These are phyloP conservation scores for Mortierella sp. DNA, from an alignment of 371 early-diverging fungal genomes.

Conservation along the genomic window DNA sequence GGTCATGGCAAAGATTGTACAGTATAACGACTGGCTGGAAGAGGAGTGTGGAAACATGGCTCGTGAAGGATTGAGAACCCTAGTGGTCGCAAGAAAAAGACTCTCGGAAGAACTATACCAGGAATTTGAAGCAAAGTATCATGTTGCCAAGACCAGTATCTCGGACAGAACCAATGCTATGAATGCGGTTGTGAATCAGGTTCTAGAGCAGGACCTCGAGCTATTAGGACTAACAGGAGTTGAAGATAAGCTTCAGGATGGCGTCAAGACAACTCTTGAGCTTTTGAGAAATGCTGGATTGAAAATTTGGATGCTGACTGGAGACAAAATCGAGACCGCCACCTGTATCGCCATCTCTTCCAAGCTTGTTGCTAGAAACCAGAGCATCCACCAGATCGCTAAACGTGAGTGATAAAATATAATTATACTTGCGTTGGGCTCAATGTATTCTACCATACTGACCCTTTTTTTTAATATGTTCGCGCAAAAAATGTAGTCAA, in stretches of 20 bases:
- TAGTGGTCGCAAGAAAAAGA: slow-evolving; percentile 94
- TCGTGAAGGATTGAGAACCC: slow-evolving; percentile 97
- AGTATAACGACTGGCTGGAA: slow-evolving; percentile 98
- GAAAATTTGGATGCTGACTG: slow-evolving; percentile 99
- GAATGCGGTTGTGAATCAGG: slow-evolving; percentile 73
- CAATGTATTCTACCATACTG: background rate
- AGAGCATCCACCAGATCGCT: slow-evolving; percentile 82
- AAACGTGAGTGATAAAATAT: slow-evolving; percentile 62
- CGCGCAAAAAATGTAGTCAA: slow-evolving; percentile 60
- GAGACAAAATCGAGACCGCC: slow-evolving; percentile 99
- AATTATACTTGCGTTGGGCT: background rate
- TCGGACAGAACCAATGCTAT: slow-evolving; percentile 80
- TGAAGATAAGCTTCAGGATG: slow-evolving; percentile 98
- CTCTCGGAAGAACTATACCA: slow-evolving; percentile 82
- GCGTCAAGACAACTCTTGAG: slow-evolving; percentile 94
- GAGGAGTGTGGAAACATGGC: slow-evolving; percentile 99
- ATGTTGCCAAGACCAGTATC: slow-evolving; percentile 81
- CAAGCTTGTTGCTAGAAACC: slow-evolving; percentile 91
- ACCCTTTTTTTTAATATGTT: background rate
- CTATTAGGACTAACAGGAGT: slow-evolving; percentile 99
- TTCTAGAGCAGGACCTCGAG: slow-evolving; percentile 91
- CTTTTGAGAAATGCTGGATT: slow-evolving; percentile 96
- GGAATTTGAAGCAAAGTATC: slow-evolving; percentile 77
- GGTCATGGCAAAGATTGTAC: slow-evolving; percentile 94
- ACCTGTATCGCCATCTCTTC: slow-evolving; percentile 96